phyloP scores from a whole-genome alignment of 2,329 filamentous ascomycete genomes.

The Celoporthe dispersa region DNA sequence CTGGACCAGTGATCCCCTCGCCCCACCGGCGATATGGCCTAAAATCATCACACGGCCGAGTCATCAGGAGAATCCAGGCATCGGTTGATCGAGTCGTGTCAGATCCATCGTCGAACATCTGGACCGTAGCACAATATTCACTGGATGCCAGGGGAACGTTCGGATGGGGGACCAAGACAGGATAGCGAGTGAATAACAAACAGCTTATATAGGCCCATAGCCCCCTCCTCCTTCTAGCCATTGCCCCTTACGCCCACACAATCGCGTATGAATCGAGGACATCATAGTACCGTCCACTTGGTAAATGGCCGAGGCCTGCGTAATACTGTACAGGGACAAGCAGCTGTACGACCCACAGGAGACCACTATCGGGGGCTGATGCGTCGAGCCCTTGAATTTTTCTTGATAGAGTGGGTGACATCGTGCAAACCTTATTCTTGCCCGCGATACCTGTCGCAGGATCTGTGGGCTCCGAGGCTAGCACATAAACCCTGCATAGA shows the following conservation, averaged over 20 bases:
- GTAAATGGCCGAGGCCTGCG: neutral
- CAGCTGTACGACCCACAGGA: neutral
- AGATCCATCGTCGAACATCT: neutral
- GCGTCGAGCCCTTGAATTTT: neutral
- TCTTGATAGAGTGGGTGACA: neutral
- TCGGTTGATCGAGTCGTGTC: neutral
- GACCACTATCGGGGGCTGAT: neutral
- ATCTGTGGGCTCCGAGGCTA: neutral
- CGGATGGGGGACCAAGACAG: neutral
- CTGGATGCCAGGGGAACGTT: neutral
- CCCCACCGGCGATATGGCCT: neutral
- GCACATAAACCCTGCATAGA: neutral
- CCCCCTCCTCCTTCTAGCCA: neutral
- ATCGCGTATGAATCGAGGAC: neutral
- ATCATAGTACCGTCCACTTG: neutral
- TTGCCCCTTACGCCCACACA: neutral
- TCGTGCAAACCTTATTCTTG: neutral
- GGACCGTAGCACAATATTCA: neutral
- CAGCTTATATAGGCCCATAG: neutral
- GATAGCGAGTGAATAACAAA: neutral
- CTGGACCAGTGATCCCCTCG: neutral
- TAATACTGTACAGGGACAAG: neutral
- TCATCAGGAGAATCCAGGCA: too few species aligned
- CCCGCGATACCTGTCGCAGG: neutral
- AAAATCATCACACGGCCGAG: neutral